Evolutionary conservation across 495 filamentous ascomycete species (phyloP).

Genomic region (Clohesyomyces aquaticus): DNA sequence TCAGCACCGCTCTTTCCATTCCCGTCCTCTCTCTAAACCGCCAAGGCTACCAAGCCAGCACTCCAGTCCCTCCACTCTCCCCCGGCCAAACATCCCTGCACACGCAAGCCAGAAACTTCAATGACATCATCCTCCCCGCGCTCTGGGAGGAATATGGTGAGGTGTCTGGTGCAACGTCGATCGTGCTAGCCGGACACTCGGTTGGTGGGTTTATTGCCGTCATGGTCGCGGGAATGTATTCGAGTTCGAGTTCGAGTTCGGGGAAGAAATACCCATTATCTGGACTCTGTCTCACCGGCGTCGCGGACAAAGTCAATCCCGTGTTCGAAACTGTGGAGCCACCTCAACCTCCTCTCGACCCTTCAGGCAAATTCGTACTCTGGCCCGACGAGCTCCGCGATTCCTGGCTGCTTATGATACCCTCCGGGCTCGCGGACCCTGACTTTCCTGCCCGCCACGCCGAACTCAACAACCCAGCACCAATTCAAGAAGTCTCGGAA

Average conservation of each 20-base stretch:
- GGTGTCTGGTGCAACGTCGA: background rate
- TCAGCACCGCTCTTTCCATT: background rate
- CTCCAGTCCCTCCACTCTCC: background rate
- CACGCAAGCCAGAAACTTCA: background rate
- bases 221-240: background rate
- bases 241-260: background rate
- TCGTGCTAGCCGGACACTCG: background rate
- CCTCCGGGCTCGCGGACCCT: background rate
- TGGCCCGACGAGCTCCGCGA: constrained; percentile 1
- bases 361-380: background rate
- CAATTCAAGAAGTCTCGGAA: background rate
- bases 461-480: background rate
- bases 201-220: background rate
- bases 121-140: background rate
- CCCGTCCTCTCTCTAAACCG: constrained; percentile 4
- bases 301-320: background rate
- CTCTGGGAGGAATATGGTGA: background rate
- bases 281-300: background rate
- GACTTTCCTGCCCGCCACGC: background rate
- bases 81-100: background rate
- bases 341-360: background rate
- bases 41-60: constrained; percentile 3
- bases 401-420: too few relatives aligned
- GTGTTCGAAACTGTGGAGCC: background rate
- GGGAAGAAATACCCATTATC: background rate